Conservation (phyloP, 2,329 filamentous ascomycete species). For the Cordyceps militaris region DNA sequence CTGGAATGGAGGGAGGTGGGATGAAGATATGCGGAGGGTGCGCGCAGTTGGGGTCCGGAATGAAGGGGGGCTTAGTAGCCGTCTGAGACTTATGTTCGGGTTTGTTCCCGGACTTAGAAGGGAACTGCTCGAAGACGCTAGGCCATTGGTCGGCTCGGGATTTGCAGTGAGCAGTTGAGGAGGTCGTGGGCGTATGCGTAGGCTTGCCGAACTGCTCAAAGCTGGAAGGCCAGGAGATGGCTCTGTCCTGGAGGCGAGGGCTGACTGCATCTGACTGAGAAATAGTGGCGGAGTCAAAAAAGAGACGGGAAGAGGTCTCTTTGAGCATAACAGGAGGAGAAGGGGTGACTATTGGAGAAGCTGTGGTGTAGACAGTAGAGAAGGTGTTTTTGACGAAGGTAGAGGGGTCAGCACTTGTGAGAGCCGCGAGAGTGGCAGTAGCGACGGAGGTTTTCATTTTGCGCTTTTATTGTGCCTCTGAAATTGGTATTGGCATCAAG, state of each 20-base stretch:
- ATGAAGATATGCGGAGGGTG: background rate
- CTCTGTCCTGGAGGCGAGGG: background rate
- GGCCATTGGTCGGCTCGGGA: background rate
- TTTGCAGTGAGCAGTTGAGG: background rate
- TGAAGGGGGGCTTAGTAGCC: background rate
- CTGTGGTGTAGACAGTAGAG: background rate
- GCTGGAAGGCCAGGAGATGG: background rate
- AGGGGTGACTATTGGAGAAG: background rate
- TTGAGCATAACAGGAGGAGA: background rate
- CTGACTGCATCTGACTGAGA: too few species aligned
- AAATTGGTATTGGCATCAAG: too few species aligned
- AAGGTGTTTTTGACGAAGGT: background rate
- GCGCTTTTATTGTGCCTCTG: too few species aligned
- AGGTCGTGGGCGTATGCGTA: background rate
- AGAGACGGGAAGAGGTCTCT: background rate
- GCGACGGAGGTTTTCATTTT: background rate
- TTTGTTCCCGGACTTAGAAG: background rate
- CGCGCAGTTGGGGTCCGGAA: background rate
- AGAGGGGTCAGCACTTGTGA: background rate
- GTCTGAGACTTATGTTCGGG: background rate
- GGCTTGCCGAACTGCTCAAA: background rate
- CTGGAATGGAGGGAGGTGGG: background rate
- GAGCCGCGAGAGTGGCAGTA: background rate
- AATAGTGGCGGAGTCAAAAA: too few species aligned
- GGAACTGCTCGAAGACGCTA: background rate